Conservation (phyloP, 2,329 filamentous ascomycete species). For the Penicillium expansum region DNA sequence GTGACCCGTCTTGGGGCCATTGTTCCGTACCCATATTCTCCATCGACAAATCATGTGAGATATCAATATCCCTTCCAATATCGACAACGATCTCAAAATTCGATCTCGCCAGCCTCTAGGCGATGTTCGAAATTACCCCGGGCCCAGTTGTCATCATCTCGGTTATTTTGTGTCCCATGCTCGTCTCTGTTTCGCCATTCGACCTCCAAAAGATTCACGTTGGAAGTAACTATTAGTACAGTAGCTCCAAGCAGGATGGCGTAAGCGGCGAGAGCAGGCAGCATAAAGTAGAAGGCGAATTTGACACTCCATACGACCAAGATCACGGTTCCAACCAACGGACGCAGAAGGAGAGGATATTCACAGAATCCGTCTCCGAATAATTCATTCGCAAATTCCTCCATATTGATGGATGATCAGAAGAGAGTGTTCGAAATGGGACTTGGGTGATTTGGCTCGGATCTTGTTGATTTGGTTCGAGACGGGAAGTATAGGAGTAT, state of each 20-base stretch:
- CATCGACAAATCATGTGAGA: background rate
- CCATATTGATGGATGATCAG: background rate
- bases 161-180: background rate
- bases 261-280: no score
- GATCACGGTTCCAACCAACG: background rate
- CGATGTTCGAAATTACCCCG: background rate
- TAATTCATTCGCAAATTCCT: accelerated
- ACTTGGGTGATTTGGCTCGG: background rate
- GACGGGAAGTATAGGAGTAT: background rate
- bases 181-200: no score
- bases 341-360: background rate
- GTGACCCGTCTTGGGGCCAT: background rate
- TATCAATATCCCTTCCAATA: background rate
- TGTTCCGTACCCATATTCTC: background rate
- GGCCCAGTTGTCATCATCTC: background rate
- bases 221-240: no score
- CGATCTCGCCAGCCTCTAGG: background rate
- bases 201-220: no score
- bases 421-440: background rate
- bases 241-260: no score
- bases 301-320: background rate
- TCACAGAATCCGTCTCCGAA: background rate
- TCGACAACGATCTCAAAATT: background rate
- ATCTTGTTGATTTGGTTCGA: background rate
- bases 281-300: background rate